Percentiles rank a stretch among this genome's conserved stretches.
These are phyloP conservation scores for Tylopilus balloui DNA, from an alignment of 768 basidiomycete species.

Conservation along the genomic window DNA sequence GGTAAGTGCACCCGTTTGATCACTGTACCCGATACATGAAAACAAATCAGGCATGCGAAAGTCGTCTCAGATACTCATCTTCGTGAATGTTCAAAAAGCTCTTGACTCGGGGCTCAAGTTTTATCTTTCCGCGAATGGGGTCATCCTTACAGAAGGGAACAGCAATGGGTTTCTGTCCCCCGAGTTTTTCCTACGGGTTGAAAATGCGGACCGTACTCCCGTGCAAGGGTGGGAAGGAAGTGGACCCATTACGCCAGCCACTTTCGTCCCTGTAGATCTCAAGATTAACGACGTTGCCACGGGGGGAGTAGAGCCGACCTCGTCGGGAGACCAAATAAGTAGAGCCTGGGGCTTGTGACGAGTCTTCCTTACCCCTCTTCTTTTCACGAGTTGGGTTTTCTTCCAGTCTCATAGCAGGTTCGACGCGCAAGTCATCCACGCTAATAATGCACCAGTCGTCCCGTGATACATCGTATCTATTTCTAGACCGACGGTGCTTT, in stretches of 20 bases:
- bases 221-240: constrained; percentile 23
- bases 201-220: constrained; percentile 34
- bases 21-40: not conserved
- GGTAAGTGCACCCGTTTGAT: constrained; percentile 44
- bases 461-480: not conserved
- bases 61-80: constrained; percentile 76
- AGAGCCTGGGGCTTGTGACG: not conserved
- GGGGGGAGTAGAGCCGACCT: not conserved
- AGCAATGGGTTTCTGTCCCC: constrained; percentile 54
- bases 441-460: not conserved
- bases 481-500: not conserved
- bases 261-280: not conserved
- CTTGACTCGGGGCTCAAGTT: constrained; percentile 68
- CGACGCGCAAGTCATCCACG: not conserved
- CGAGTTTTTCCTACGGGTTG: constrained; percentile 68
- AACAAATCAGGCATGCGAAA: constrained; percentile 66
- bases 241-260: not conserved
- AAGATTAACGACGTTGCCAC: not conserved
- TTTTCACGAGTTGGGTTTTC: not conserved
- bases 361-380: not conserved
- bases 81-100: constrained; percentile 69
- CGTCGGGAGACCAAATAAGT: not conserved
- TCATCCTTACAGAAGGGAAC: constrained; percentile 81
- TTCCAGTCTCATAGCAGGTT: not conserved
- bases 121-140: constrained; percentile 80